Evolutionary conservation across 2,329 filamentous ascomycete species (phyloP).

Genomic region (Penicillium sp.): DNA sequence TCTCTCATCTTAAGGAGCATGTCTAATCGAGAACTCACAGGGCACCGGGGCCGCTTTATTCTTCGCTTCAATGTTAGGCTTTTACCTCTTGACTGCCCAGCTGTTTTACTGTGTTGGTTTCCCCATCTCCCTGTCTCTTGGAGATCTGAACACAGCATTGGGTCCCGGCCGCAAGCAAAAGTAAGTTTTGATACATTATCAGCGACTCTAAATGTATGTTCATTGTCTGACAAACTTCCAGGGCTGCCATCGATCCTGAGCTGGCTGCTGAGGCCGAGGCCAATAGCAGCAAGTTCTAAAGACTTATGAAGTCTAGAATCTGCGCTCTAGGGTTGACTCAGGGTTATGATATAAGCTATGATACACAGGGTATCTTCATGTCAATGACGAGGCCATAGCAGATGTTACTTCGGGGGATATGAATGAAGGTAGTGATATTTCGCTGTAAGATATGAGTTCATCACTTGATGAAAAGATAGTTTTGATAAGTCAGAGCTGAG

Average conservation of each 20-base stretch:
- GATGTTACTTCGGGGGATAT: no score
- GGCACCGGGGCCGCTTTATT: constrained; percentile 12
- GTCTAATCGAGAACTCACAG: not conserved
- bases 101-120: constrained; percentile 12
- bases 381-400: no score
- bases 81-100: constrained; percentile 10
- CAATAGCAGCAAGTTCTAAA: no score
- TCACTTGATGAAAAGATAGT: no score
- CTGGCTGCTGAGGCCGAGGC: no score
- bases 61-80: constrained; percentile 10
- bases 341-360: no score
- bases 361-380: no score
- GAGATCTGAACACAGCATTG: constrained; percentile 5
- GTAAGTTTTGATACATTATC: constrained; percentile 1
- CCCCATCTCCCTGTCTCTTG: constrained; percentile 9
- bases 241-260: not conserved
- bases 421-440: no score
- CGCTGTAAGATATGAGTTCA: no score
- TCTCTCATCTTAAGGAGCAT: not conserved
- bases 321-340: no score
- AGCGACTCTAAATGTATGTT: not conserved
- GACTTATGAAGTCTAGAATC: no score
- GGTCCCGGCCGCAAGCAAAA: constrained; percentile 1
- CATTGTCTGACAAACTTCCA: not conserved
- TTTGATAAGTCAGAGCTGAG: no score